These are phyloP conservation scores for Colletotrichum abscissum DNA, from an alignment of 2,329 filamentous ascomycete genomes.

Conservation along the genomic window DNA sequence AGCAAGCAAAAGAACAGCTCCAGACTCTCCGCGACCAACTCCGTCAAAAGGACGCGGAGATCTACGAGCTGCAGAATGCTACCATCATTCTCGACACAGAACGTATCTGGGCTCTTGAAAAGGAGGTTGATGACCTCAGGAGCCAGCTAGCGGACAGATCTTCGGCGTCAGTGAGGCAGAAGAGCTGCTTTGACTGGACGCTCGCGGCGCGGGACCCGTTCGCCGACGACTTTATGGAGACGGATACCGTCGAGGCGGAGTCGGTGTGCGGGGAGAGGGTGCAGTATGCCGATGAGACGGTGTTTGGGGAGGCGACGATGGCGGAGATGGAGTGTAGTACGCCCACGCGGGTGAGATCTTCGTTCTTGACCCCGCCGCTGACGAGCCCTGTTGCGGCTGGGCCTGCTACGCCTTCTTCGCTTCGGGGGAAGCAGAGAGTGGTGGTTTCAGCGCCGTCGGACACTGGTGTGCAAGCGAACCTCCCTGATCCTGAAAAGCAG, in stretches of 20 bases:
- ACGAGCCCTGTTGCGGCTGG: conserved; percentile 57
- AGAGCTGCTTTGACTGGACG: conserved; percentile 61
- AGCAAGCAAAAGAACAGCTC: conserved; percentile 58
- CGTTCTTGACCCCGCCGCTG: conserved; percentile 66
- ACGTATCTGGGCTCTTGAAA: conserved; percentile 54
- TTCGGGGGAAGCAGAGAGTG: conserved; percentile 13
- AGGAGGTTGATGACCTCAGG: conserved; percentile 50
- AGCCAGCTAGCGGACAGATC: conserved; percentile 45
- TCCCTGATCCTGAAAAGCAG: conserved; percentile 56
- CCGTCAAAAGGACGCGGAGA: conserved; percentile 62
- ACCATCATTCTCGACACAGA: conserved; percentile 62
- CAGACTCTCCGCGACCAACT: conserved; percentile 60
- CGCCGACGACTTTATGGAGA: conserved; percentile 54
- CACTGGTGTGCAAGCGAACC: conserved; percentile 51
- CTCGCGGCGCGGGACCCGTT: conserved; percentile 60
- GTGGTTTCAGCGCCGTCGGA: conserved; percentile 44
- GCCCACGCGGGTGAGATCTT: conserved; percentile 55
- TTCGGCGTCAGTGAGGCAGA: conserved; percentile 22
- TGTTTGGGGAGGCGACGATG: conserved; percentile 62
- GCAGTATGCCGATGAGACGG: conserved; percentile 54
- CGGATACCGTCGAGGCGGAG: conserved; percentile 47
- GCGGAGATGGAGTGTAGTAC: conserved; percentile 64
- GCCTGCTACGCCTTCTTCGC: conserved; percentile 51
- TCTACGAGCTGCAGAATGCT: conserved; percentile 62
- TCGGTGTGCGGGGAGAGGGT: conserved; percentile 63